Base-by-base conservation (phyloP, 306 rosid species). In the Nissolia schottii region DNA sequence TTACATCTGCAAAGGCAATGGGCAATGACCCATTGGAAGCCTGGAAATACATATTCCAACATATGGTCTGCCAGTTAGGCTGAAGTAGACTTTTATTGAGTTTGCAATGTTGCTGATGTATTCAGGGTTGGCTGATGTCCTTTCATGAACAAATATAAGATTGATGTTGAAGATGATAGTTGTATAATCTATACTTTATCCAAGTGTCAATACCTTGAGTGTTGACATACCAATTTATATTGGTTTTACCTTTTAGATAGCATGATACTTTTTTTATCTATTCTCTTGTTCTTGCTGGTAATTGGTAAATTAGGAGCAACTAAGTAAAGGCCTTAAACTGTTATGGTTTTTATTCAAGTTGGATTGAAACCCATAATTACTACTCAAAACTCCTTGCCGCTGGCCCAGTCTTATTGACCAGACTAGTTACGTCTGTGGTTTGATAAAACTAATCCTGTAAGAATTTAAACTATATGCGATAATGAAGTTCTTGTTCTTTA, bases 261-360 rank as follows among this genome's bases (percentile, higher is more conserved):
- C 68, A 34, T 61, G 53, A 43, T 19, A 19, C 55, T n/a, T n/a
- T n/a, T n/a, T n/a, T n/a, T n/a, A n/a, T n/a, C n/a, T n/a, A n/a
- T n/a, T n/a, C 22, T 51, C 70, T 48, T 8, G 60, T 65, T 64
- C 37, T 59, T 67, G 22, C 55, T 24, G 56, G 46, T 55, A 67
- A 64, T 45, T 24, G 56, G 46, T 55, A 67, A 64, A 61, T 13
- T 53, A 29, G 62, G 31, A 64, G 46, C 48, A 45, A 31, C 35
- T 28, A 31, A 45, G 59, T n/a, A 28, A n/a, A 50, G 35, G 2
- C 35, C 34, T 24, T 62, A 22, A 48, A 50, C 59, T 10, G 28
- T 11, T 63, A 10, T 55, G 51, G 20, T 37, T 50, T 58, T 2
- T 1, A 40, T 45, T 32, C 13, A 76, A 20, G 32, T 40, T 29